Conservation (phyloP, 140 eudicot genomes). For the Anethum foeniculum region DNA sequence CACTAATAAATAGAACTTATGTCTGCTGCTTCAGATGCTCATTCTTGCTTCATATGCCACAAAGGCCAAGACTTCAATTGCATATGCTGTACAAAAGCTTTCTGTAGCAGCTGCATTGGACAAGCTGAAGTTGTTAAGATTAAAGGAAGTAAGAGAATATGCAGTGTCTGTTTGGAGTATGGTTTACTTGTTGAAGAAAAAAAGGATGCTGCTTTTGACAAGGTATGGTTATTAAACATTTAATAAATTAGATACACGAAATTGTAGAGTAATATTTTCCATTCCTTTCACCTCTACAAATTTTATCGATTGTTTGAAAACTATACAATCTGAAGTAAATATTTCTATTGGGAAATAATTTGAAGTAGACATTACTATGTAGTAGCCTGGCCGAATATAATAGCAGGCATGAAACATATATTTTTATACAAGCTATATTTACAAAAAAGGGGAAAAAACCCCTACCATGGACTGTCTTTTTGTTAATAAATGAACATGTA, state of each 20-base stretch:
- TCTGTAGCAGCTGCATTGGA: constrained; percentile 51
- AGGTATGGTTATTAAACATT: constrained; percentile 38
- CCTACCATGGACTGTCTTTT: too few relatives aligned
- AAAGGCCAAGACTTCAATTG: constrained; percentile 42
- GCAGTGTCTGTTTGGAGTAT: constrained; percentile 59
- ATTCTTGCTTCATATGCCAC: constrained; percentile 43
- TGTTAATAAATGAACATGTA: too few relatives aligned
- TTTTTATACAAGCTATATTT: too few relatives aligned
- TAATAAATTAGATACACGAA: neutral
- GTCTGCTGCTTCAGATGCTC: constrained; percentile 52
- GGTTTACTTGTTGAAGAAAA: constrained; percentile 68
- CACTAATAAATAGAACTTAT: neutral
- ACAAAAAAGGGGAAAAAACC: too few relatives aligned
- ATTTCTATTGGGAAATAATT: too few relatives aligned
- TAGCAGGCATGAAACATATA: too few relatives aligned
- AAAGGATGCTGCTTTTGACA: constrained; percentile 61
- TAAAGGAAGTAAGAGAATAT: constrained; percentile 60
- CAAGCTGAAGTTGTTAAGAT: constrained; percentile 37
- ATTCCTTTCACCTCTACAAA: neutral
- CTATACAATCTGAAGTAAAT: neutral
- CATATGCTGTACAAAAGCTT: constrained; percentile 52
- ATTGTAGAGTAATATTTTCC: neutral
- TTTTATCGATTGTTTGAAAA: neutral
- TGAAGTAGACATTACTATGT: too few relatives aligned
- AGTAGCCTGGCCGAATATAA: too few relatives aligned